Conservation (phyloP, 2,329 filamentous ascomycete genomes). For the Phaeosphaeriaceae sp. region DNA sequence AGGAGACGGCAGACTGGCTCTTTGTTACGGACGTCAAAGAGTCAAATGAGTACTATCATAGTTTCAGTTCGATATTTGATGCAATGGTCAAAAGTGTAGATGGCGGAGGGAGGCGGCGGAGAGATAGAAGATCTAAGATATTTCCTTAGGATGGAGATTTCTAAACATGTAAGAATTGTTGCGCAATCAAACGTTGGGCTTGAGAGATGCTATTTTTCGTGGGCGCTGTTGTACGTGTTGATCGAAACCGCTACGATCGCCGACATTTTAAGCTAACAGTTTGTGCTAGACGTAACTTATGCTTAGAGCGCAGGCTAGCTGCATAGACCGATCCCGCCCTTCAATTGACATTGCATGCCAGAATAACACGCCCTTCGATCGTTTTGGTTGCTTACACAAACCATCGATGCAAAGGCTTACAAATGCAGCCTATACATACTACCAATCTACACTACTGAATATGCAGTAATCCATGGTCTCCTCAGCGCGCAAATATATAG, state of each 20-base stretch:
- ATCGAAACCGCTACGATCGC: too few relatives aligned
- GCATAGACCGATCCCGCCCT: neutral
- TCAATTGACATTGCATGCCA: neutral
- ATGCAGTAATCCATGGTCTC: too few relatives aligned
- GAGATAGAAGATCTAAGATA: neutral
- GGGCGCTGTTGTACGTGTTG: too few relatives aligned
- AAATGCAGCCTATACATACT: neutral
- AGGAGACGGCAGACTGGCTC: slow-evolving; percentile 39
- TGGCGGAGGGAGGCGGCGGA: slow-evolving; percentile 4
- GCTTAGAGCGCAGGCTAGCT: too few relatives aligned
- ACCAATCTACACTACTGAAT: neutral
- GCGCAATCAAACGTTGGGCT: neutral
- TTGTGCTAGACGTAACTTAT: too few relatives aligned
- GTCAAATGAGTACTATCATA: slow-evolving; percentile 38
- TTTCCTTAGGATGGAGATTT: neutral
- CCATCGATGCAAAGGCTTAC: neutral
- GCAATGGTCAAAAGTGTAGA: slow-evolving; percentile 30
- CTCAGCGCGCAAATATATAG: too few relatives aligned
- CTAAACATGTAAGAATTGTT: neutral
- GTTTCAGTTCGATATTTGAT: slow-evolving; percentile 32
- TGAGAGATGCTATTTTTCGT: neutral
- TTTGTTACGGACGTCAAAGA: slow-evolving; percentile 33
- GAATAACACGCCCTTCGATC: neutral
- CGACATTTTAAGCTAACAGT: too few relatives aligned
- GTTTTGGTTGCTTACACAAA: too few relatives aligned